Percentiles rank a stretch among this genome's conserved stretches.
Conservation (phyloP, 306 rosid species). For the Trifolium fragiferum region DNA sequence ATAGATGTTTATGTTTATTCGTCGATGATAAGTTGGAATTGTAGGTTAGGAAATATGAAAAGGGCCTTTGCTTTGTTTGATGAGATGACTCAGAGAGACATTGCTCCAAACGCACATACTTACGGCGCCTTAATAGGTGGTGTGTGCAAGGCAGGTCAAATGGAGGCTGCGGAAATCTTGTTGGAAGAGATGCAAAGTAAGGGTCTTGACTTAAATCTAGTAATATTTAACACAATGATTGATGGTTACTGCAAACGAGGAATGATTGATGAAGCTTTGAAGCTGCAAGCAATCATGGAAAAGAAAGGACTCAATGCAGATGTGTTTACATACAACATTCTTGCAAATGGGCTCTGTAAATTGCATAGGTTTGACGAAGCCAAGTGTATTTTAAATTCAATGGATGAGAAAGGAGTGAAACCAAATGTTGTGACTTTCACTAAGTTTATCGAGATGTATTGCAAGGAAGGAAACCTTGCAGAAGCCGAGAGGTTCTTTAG, state of each 20-base stretch:
- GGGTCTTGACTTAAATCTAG: conserved; percentile 57
- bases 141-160: conserved; percentile 70
- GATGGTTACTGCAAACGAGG: conserved; percentile 79
- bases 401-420: conserved; percentile 71
- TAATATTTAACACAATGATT: conserved; percentile 68
- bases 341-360: conserved; percentile 71
- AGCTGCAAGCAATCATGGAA: conserved; percentile 59
- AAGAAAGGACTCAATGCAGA: conserved; percentile 65
- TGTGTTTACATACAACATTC: conserved; percentile 57
- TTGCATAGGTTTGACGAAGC: conserved; percentile 66
- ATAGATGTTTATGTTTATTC: conserved; percentile 73
- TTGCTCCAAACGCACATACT: conserved; percentile 63
- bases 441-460: conserved; percentile 68
- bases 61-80: conserved; percentile 75
- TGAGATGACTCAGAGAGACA: conserved; percentile 59
- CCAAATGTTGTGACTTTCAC: conserved; percentile 65
- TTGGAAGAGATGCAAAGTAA: conserved; percentile 70
- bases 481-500: conserved; percentile 65
- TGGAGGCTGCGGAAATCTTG: conserved; percentile 73
- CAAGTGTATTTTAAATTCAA: conserved; percentile 57
- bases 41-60: conserved; percentile 63
- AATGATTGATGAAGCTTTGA: conserved; percentile 71
- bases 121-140: conserved; percentile 74
- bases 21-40: conserved; percentile 69
- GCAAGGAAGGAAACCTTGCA: conserved; percentile 83